phyloP scores from a whole-genome alignment of 140 eudicot genomes.

The Anethum foeniculum region DNA sequence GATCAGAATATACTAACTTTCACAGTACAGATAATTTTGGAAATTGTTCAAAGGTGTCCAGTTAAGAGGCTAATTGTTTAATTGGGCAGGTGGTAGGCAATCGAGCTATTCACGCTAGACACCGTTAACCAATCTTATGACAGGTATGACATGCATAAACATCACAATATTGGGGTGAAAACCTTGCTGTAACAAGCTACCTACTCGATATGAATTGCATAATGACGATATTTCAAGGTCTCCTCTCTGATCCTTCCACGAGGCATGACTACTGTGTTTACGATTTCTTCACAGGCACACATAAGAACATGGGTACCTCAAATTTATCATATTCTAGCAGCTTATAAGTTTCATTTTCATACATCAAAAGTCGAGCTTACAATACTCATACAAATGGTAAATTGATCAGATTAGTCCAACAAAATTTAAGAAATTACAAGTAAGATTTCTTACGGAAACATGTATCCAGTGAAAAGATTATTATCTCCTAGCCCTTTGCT shows the following conservation, averaged over 20 bases:
- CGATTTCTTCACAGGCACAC: neutral
- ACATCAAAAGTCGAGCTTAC: neutral
- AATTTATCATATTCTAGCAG: neutral
- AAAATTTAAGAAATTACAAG: neutral
- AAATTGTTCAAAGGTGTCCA: too few relatives aligned
- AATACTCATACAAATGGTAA: slow-evolving; percentile 1
- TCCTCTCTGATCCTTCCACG: neutral
- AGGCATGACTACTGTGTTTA: neutral
- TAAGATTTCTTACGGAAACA: neutral
- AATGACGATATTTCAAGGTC: neutral
- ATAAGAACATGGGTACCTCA: neutral
- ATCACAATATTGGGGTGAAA: neutral
- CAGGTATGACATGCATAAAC: neutral
- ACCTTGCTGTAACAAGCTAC: neutral
- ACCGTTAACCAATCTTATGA: neutral
- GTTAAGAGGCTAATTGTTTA: too few relatives aligned
- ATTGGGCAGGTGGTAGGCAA: too few relatives aligned
- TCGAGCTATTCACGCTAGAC: neutral
- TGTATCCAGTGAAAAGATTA: neutral
- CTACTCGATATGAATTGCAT: neutral
- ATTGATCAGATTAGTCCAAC: neutral
- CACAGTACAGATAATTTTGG: too few relatives aligned
- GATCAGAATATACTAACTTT: too few relatives aligned
- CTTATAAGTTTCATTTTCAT: neutral
- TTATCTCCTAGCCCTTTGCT: slow-evolving; percentile 36